Percentiles rank a stretch among this genome's conserved stretches.
Conservation (phyloP, 2,329 filamentous ascomycete species). For the Exophiala sp. region DNA sequence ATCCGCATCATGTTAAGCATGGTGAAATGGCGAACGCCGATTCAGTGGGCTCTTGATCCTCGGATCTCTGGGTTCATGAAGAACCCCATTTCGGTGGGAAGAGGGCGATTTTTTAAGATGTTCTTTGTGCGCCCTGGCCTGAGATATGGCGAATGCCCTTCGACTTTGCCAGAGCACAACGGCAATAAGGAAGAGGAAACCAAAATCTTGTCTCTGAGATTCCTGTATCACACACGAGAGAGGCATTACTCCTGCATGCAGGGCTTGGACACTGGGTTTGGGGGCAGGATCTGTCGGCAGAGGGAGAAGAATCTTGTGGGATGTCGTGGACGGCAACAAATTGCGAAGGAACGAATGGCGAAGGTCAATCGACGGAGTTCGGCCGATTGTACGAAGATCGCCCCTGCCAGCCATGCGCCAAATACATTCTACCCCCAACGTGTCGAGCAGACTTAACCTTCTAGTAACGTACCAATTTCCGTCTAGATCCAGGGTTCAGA, state of each 20-base stretch:
- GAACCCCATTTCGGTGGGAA: constrained; percentile 37
- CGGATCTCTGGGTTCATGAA: constrained; percentile 30
- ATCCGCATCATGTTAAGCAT: constrained; percentile 51
- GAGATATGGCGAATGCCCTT: constrained; percentile 33
- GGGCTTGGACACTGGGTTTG: constrained; percentile 32
- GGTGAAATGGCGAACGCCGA: constrained; percentile 53
- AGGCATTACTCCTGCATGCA: constrained; percentile 41
- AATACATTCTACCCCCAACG: neutral
- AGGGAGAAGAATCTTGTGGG: constrained; percentile 13
- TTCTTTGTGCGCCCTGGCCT: constrained; percentile 79
- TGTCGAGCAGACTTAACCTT: constrained; percentile 10
- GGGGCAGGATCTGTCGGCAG: constrained; percentile 19
- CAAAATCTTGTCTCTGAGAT: constrained; percentile 93
- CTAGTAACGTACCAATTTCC: constrained; percentile 7
- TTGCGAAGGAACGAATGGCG: constrained; percentile 14
- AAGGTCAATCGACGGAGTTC: constrained; percentile 6
- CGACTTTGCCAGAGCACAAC: constrained; percentile 26
- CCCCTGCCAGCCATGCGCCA: neutral
- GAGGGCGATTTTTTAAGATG: constrained; percentile 87
- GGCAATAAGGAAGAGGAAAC: constrained; percentile 58
- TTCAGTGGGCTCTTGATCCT: constrained; percentile 32
- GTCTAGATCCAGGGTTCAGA: constrained; percentile 19
- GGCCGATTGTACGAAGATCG: constrained; percentile 1
- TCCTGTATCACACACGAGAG: constrained; percentile 74
- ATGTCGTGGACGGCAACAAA: constrained; percentile 17